A percentile compares a stretch with the other conserved stretches of the same genome.
Conservation (phyloP, 108 stramenopile genomes). For the Cyclotella atomus region DNA sequence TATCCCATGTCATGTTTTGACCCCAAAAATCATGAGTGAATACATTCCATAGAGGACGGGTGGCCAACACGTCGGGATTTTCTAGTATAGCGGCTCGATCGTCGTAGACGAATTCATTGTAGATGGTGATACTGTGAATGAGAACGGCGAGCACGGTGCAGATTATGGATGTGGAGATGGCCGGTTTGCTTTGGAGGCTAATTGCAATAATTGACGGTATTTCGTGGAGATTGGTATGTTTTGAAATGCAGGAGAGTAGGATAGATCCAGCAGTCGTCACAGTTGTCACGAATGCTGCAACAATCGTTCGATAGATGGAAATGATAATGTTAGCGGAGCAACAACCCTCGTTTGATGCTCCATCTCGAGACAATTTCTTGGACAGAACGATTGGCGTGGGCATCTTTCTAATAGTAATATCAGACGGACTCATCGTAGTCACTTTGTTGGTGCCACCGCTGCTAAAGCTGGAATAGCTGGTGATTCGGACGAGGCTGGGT, state of each 20-base stretch:
- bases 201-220: neutral
- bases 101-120: constrained; percentile 18
- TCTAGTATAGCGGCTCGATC: constrained; percentile 1
- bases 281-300: neutral
- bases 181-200: neutral
- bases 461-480: neutral
- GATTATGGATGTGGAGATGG: neutral
- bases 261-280: neutral
- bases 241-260: neutral
- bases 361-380: too few species aligned
- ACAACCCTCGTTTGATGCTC: too few species aligned
- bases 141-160: neutral
- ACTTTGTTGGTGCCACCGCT: too few species aligned
- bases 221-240: neutral
- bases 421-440: too few species aligned
- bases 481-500: neutral
- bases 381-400: too few species aligned
- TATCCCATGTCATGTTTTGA: constrained; percentile 2
- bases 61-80: neutral
- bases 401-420: too few species aligned
- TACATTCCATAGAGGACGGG: neutral
- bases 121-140: neutral
- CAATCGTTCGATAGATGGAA: neutral
- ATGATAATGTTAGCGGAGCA: too few species aligned
- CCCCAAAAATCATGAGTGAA: constrained; percentile 17